phyloP scores from a whole-genome alignment of 345 rosid species.

The Combretum micranthum region DNA sequence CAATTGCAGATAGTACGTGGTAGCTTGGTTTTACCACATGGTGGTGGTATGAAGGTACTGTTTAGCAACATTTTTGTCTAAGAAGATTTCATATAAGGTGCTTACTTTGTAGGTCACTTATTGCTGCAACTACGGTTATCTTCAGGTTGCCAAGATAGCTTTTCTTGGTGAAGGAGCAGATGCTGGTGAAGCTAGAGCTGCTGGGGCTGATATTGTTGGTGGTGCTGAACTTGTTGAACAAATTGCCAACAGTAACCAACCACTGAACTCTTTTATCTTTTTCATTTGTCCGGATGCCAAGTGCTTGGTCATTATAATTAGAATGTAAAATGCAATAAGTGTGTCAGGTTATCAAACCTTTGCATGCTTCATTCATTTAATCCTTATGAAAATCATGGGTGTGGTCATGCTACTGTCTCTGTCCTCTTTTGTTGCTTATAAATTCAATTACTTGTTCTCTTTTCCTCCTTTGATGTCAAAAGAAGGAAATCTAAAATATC shows the following conservation, averaged over 20 bases:
- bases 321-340: too few relatives aligned
- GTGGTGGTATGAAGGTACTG: conserved; percentile 66
- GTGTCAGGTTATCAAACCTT: too few relatives aligned
- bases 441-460: too few relatives aligned
- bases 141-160: conserved; percentile 80
- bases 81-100: too few relatives aligned
- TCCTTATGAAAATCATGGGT: too few relatives aligned
- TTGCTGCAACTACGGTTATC: conserved; percentile 5
- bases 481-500: too few relatives aligned
- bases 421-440: too few relatives aligned
- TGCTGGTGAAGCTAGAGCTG: conserved; percentile 95
- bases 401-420: too few relatives aligned
- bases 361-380: too few relatives aligned
- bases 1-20: conserved; percentile 86
- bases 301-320: too few relatives aligned
- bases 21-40: conserved; percentile 75
- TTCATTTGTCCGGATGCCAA: not conserved
- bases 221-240: conserved; percentile 81
- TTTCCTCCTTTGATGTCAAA: too few relatives aligned
- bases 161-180: conserved; percentile 89
- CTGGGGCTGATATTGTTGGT: conserved; percentile 95
- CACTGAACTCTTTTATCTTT: not conserved
- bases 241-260: conserved; percentile 51
- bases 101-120: too few relatives aligned
- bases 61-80: conserved; percentile 7